These are phyloP conservation scores for Ogataea polymorpha DNA, from an alignment of 805 yeast genomes.

Conservation along the genomic window DNA sequence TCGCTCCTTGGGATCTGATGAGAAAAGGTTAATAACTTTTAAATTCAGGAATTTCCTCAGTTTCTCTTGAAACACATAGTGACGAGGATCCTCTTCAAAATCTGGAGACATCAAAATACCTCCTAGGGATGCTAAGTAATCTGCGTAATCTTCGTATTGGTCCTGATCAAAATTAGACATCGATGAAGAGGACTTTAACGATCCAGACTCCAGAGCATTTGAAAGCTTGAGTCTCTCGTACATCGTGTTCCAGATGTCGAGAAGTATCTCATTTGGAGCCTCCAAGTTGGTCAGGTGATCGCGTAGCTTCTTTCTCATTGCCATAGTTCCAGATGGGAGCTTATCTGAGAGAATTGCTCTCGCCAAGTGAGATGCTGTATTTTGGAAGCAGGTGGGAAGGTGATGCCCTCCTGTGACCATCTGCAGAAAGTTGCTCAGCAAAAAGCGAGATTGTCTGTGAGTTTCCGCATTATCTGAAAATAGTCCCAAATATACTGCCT, in stretches of 20 bases:
- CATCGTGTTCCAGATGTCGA: conserved; percentile 42
- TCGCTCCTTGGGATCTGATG: conserved; percentile 39
- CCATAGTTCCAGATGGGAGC: conserved; percentile 67
- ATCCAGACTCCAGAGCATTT: conserved; percentile 4
- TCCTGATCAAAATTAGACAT: conserved; percentile 6
- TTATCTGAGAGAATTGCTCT: conserved; percentile 49
- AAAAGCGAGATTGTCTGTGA: conserved; percentile 45
- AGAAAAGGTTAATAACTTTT: conserved; percentile 25
- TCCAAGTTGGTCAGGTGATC: conserved; percentile 32
- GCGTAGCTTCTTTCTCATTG: conserved; percentile 66
- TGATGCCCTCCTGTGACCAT: conserved; percentile 24
- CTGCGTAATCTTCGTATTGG: conserved; percentile 51
- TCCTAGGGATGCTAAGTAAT: conserved; percentile 66
- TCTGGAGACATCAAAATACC: conserved; percentile 51
- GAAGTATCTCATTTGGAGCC: conserved; percentile 38
- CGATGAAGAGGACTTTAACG: conserved; percentile 9
- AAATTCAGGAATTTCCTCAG: conserved; percentile 26
- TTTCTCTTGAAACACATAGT: conserved; percentile 25
- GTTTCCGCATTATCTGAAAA: conserved; percentile 50
- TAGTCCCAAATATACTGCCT: conserved; percentile 48
- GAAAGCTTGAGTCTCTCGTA: conserved; percentile 33
- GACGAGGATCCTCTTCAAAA: conserved; percentile 26
- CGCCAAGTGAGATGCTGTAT: conserved; percentile 37
- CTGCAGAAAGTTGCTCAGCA: conserved; percentile 30
- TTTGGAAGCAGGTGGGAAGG: conserved; percentile 22